Percentiles rank a stretch among this genome's conserved stretches.
phyloP scores from a whole-genome alignment of 179 eudicot species.

The Beta corolliflora region DNA sequence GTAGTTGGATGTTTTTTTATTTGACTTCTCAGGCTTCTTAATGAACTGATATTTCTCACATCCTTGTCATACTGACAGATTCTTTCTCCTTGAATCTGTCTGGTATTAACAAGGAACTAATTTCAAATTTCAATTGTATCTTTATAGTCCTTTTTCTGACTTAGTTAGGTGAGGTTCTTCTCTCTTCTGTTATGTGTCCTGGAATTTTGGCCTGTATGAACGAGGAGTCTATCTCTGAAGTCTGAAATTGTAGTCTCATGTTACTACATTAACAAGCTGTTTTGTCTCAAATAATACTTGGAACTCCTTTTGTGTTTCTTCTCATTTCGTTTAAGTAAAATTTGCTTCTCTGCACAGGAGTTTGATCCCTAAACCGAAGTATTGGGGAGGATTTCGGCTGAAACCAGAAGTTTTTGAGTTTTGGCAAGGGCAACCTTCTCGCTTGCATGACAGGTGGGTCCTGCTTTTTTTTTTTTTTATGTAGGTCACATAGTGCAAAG shows the following conservation, averaged over 20 bases:
- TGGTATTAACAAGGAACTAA: not conserved
- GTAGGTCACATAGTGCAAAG: not conserved
- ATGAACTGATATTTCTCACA: not conserved
- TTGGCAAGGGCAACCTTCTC: conserved; percentile 99
- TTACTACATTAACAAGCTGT: no score
- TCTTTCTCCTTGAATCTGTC: not conserved
- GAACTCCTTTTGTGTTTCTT: not conserved
- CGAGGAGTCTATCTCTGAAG: conserved; percentile 3
- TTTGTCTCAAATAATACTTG: not conserved
- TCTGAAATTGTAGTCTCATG: not conserved
- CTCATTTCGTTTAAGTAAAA: not conserved
- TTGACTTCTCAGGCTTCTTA: not conserved
- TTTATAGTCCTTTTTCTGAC: not conserved
- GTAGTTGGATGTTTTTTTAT: conserved; percentile 29
- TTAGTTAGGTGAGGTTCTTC: not conserved
- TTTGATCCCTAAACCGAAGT: conserved; percentile 78
- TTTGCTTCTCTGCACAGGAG: conserved; percentile 49
- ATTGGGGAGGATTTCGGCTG: conserved; percentile 97
- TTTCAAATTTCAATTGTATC: not conserved
- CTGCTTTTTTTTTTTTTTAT: not conserved
- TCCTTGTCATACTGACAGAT: not conserved
- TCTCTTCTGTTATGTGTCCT: not conserved
- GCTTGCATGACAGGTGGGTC: conserved; percentile 88
- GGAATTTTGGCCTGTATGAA: not conserved
- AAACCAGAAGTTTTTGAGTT: conserved; percentile 80